phyloP scores from a whole-genome alignment of 2,329 filamentous ascomycete species.

The Penicillium sp. region DNA sequence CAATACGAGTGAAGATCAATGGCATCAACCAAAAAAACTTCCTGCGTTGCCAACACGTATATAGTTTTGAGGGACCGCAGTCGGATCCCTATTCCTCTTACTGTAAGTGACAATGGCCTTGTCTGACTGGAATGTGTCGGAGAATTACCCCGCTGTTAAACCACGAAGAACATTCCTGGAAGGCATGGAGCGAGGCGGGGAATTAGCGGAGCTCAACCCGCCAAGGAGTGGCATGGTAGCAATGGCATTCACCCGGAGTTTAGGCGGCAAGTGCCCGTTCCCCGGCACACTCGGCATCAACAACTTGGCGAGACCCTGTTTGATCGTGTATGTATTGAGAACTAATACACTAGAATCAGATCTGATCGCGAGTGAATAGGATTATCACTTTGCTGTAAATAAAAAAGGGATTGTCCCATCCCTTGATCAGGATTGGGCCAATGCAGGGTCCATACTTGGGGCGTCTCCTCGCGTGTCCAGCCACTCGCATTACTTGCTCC shows the following conservation, averaged over 20 bases:
- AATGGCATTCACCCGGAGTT: not conserved
- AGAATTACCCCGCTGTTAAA: not conserved
- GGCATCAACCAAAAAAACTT: not conserved
- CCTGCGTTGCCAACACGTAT: not conserved
- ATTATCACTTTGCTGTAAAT: not conserved
- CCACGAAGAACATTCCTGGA: not conserved
- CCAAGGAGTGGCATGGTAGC: not conserved
- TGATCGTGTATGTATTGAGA: not conserved
- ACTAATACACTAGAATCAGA: not conserved
- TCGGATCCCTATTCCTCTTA: not conserved
- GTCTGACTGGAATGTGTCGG: not conserved
- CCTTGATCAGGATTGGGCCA: not conserved
- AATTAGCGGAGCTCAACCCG: constrained; percentile 2
- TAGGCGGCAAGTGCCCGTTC: not conserved
- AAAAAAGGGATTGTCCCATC: not conserved
- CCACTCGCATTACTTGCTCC: constrained; percentile 4
- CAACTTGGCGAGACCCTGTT: not conserved
- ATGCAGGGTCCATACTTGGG: not conserved
- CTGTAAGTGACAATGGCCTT: not conserved
- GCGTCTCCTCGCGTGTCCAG: constrained; percentile 6
- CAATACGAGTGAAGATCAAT: not conserved
- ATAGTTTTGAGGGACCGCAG: not conserved
- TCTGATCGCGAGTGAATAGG: not conserved
- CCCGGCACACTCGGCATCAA: not conserved
- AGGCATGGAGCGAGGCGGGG: not conserved